Evolutionary conservation across 805 yeast genomes (phyloP), one percentile per base, ranked within the genome.

Genomic region (Wickerhamomyces queroliae): DNA sequence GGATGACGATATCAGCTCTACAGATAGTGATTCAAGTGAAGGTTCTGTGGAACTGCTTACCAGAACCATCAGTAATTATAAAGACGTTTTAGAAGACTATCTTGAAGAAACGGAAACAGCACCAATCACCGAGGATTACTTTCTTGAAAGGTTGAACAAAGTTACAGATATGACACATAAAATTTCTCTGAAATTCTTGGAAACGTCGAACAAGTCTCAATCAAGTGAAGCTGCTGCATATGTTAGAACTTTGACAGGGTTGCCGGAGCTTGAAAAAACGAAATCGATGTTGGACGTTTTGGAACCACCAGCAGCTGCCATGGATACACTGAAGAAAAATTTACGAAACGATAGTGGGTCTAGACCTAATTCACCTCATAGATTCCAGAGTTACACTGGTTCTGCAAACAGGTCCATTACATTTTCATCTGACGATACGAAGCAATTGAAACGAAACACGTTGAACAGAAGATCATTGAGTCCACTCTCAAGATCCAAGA

Each of bases 241-340:
- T 16, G 69, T 70, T 22, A 55, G 74, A 24, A 56, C 67, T 0
- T 47, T 69, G 19, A 69, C 75, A 0, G 74, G 71, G 8, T 20
- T 50, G 62, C 56, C 58, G 3, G 37, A 40, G 15, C 22, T 53
- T 3, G 41, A 40, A 22, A 50, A 46, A 27, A 39, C 39, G 2
- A 52, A 46, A 36, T 55, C 59, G 8, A 49, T 55, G 56, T 39
- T 55, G 37, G 58, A 53, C 39, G 55, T 46, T 5, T 36, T 48
- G 25, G 51, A 45, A 24, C 9, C 20, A 15, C 28, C 16, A 9
- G 7, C 11, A 24, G 11, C 12, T 25, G 32, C 42, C 38, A 44
- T 36, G 22, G 38, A 22, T 13, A 25, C 37, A 13, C 17, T 41
- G 28, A 25, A 28, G 15, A 19, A 33, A 10, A n/a, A 13, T n/a